Base-by-base conservation (phyloP, 164 flowering plant genomes). In the Liquidambar formosana region DNA sequence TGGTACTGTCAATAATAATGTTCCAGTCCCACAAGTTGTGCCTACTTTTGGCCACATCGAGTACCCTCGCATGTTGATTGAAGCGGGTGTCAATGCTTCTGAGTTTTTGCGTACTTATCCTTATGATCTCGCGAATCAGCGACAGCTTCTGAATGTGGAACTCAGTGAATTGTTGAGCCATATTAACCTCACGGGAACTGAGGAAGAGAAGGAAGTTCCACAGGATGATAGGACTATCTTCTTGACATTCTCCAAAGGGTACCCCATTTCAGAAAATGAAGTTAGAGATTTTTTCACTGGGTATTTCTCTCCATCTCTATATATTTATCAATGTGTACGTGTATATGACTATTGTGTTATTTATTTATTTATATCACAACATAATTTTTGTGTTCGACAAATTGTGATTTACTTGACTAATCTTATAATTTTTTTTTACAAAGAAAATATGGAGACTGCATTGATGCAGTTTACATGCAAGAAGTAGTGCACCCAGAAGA, bases 211-310 rank as follows among this genome's bases (percentile, higher is more conserved):
- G 8, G 62, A 65, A 2, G 69, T 68, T 2, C 75, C 81, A 1
- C 57, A 70, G 0, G 81, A 81, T 58, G 81, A 84, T 0, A 67
- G 88, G 62, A 84, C 88, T 1, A 71, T 86, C 19, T 86, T 88
- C 76, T 62, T 88, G 54, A 86, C 92, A 0, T 88, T 88, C 64
- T 86, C 89, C 0, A 86, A 82, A 38, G 92, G 92, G 0, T 88
- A 82, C 67, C 89, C 88, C 0, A 75, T 82, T 1, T 57, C 81
- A 0, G 81, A 83, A 27, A 19, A 9, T 13, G 92, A 88, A 71
- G 70, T 86, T 10, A 28, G 52, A 18, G 79, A 77, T 0, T 84
- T 66, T 70, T 78, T 88, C 71, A 74, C 71, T 0, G 67, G 78
- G 87, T 81, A 66, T n/a, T 18, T 41, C 47, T 43, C 12, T 23